Conservation (phyloP, 257 asterid species). For the Fraxinus pennsylvanica region DNA sequence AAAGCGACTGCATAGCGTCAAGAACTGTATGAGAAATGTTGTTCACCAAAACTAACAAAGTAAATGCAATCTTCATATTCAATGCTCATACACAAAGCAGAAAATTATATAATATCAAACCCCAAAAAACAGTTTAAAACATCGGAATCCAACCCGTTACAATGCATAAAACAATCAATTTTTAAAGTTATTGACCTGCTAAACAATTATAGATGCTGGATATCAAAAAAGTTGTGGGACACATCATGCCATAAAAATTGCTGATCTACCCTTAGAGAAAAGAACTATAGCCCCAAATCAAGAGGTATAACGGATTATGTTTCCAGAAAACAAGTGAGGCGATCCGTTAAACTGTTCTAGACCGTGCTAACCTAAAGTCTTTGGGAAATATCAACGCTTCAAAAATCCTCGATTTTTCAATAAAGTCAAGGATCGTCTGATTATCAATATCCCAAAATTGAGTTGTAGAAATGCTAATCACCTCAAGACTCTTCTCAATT, state of each 20-base stretch:
- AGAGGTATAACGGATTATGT: not conserved
- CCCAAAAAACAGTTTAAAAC: not conserved
- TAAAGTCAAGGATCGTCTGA: not conserved
- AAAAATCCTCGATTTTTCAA: slow-evolving; percentile 5
- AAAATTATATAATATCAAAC: not conserved
- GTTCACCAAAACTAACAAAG: slow-evolving; percentile 3
- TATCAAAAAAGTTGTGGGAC: not conserved
- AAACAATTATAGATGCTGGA: not conserved
- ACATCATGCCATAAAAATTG: not conserved
- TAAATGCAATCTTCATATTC: not conserved
- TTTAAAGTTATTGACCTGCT: not conserved
- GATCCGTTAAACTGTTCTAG: not conserved
- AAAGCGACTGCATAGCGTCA: slow-evolving; percentile 72
- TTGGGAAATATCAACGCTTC: slow-evolving; percentile 10
- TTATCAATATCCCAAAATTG: not conserved
- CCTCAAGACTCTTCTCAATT: not conserved
- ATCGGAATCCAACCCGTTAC: not conserved
- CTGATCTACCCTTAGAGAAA: not conserved
- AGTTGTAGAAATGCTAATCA: not conserved
- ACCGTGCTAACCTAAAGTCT: not conserved
- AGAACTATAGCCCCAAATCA: not conserved
- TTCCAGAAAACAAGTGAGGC: slow-evolving; percentile 6
- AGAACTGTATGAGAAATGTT: slow-evolving; percentile 2
- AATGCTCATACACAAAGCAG: not conserved
- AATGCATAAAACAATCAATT: not conserved